Conservation (phyloP, 345 rosid genomes). For the Eucalyptus victrix region DNA sequence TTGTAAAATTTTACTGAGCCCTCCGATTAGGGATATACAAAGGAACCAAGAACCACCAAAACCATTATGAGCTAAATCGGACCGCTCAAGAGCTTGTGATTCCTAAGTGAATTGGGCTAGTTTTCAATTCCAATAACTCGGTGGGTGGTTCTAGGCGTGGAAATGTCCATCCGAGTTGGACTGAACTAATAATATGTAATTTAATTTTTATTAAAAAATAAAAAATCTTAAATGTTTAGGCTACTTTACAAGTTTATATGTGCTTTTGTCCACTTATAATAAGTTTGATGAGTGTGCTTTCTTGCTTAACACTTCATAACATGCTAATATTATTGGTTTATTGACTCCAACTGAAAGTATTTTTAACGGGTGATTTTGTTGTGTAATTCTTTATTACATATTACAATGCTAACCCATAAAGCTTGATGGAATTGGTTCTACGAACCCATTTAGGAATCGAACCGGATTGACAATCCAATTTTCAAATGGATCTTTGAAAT, state of each 20-base stretch:
- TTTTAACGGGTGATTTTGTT: fast-evolving
- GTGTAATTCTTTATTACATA: no score
- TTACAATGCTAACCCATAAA: no score
- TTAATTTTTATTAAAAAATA: no score
- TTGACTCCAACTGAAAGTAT: fast-evolving
- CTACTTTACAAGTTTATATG: no score
- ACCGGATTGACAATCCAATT: fast-evolving
- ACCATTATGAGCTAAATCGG: fast-evolving
- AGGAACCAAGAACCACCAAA: fast-evolving
- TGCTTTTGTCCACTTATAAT: no score
- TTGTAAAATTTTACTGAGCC: background rate
- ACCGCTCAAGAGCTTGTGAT: no score
- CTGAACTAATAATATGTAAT: no score
- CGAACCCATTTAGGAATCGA: fast-evolving
- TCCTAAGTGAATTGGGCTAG: no score
- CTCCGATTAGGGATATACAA: background rate
- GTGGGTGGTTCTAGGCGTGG: no score
- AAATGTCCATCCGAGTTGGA: fast-evolving
- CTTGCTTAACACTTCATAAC: background rate
- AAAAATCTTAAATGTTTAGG: no score
- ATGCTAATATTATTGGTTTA: fast-evolving
- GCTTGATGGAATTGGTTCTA: fast-evolving
- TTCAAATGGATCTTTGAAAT: background rate
- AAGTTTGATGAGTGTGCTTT: background rate
- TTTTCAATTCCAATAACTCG: fast-evolving